Conservation (phyloP, 108 stramenopile genomes). For the Fragilariopsis cylindrus region DNA sequence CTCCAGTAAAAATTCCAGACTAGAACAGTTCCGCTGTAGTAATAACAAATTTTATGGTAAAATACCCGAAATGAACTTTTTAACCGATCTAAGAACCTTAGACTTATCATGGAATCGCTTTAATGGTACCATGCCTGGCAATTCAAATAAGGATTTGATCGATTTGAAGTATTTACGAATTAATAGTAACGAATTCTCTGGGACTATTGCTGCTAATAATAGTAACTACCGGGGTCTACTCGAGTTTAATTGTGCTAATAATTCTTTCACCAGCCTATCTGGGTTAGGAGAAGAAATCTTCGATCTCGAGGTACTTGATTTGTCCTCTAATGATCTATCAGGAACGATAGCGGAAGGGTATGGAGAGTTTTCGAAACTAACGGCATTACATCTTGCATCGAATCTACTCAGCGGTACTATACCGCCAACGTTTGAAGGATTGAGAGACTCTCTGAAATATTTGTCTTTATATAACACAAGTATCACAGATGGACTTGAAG, state of each 20-base stretch:
- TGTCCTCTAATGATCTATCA: neutral
- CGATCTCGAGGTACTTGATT: neutral
- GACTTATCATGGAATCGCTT: conserved; percentile 30
- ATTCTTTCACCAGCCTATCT: neutral
- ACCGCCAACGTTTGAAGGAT: too few species aligned
- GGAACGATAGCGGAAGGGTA: neutral
- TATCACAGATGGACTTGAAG: neutral
- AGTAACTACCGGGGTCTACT: neutral
- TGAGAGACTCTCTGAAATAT: neutral
- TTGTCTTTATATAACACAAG: neutral
- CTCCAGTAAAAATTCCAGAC: neutral
- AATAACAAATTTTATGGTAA: too few species aligned
- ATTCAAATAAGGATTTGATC: neutral
- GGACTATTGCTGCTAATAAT: conserved; percentile 6
- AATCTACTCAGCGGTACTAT: too few species aligned
- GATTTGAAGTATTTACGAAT: conserved; percentile 23
- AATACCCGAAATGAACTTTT: too few species aligned
- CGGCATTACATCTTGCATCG: too few species aligned
- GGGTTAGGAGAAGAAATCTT: neutral
- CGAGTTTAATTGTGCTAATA: neutral
- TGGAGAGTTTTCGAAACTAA: neutral
- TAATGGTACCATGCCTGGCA: conserved; percentile 25
- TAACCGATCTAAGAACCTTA: neutral
- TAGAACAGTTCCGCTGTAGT: neutral
- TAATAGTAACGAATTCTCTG: conserved; percentile 32